These are phyloP conservation scores for Pholiota conissans DNA, from an alignment of 768 basidiomycete species.

Conservation along the genomic window DNA sequence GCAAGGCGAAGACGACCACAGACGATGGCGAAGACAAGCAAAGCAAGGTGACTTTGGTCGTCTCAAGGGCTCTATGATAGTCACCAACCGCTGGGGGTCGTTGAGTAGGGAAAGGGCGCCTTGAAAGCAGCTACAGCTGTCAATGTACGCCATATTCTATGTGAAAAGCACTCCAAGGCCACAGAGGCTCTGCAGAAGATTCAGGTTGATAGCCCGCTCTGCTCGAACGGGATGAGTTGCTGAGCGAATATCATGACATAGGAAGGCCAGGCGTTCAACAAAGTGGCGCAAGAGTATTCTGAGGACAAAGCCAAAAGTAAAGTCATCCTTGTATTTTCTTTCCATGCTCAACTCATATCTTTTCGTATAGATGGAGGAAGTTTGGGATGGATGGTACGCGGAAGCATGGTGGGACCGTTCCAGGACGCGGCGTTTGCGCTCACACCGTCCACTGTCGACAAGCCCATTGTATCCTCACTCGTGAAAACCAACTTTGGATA, in stretches of 20 bases:
- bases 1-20: conserved; percentile 35
- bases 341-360: conserved; percentile 1
- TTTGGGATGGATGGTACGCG: conserved; percentile 84
- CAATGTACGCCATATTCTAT: conserved; percentile 86
- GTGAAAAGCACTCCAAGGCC: conserved; percentile 84
- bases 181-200: conserved; percentile 78
- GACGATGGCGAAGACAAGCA: conserved; percentile 39
- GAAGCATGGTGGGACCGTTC: conserved; percentile 87
- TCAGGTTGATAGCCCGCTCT: conserved; percentile 48
- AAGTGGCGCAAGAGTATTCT: conserved; percentile 87
- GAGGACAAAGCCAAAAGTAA: conserved; percentile 89
- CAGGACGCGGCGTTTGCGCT: conserved; percentile 89
- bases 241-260: conserved; percentile 17
- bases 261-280: conserved; percentile 84
- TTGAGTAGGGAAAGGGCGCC: conserved; percentile 49
- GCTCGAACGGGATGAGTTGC: background rate
- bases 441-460: conserved; percentile 77
- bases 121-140: conserved; percentile 80
- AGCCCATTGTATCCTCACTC: conserved; percentile 67
- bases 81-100: background rate
- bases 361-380: conserved; percentile 68
- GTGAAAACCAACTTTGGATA: conserved; percentile 86
- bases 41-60: conserved; percentile 32
- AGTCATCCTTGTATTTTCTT: conserved; percentile 9
- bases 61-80: background rate